Base-by-base conservation (phyloP, 352 stramenopile species). In the Globisporangium polare region DNA sequence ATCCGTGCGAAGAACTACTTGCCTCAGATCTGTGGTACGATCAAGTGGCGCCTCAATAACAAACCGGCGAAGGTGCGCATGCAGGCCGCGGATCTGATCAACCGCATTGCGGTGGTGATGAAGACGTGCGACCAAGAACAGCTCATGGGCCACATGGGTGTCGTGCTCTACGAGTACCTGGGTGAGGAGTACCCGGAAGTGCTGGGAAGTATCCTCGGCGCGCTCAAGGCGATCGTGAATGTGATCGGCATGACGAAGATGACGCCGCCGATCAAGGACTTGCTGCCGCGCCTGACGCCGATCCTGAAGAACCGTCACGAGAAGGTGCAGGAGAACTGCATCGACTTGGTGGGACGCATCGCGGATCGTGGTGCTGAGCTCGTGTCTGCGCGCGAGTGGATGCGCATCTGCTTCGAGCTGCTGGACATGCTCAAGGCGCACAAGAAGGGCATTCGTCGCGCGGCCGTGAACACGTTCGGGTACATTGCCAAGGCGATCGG, bases 221-320 rank as follows among this genome's bases (percentile, higher is more conserved):
- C 96, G 3, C 78, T 99, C 18, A 98, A 98, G 65, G 94, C 95
- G 10, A 99, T 99, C 64, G 97, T 99, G 18, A 99, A 98, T 72
- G 97, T 99, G 45, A 99, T 99, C 67, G 97, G 98, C 61, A 99
- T 99, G 97, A 98, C 88, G 35, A 98, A 99, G 68, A 99, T 99
- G 96, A 99, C 95, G 37, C 98, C 97, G 63, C 97, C 97, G 0
- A 99, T 99, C 74, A 97, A 98, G 66, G 98, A 99, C 63, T 71
- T 99, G 37, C 78, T 99, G n/a, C 97, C 98, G 22, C 92, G 97
- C 24, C 72, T 99, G 26, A 99, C 97, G 31, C 98, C 98, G 33
- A 99, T 99, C 68, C 80, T 99, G 13, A 97, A 98, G 69, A 99
- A 99, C 70, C 88, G 97, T 6, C 97, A 99, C 70, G 97, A 99